phyloP scores from a whole-genome alignment of 2,329 filamentous ascomycete genomes.

The Microascus cirrosus region DNA sequence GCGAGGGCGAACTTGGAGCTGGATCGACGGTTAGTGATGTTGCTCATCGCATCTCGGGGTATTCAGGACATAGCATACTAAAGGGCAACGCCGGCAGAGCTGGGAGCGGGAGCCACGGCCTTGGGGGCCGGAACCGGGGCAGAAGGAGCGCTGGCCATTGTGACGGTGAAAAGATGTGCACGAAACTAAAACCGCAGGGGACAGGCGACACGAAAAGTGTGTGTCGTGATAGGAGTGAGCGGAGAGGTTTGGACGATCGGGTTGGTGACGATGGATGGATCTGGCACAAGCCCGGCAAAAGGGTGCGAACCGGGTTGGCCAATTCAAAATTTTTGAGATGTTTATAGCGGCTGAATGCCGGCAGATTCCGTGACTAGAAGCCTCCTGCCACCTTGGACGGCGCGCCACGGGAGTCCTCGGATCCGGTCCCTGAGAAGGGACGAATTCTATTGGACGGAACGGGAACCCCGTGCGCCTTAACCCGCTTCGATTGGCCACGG shows the following conservation, averaged over 20 bases:
- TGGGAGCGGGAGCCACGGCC: slow-evolving; percentile 1
- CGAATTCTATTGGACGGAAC: not conserved
- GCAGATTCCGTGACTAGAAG: not conserved
- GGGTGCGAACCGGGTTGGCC: not conserved
- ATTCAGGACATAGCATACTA: slow-evolving; percentile 1
- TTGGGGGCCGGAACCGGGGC: not conserved
- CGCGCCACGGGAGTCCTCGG: not conserved
- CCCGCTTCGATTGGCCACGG: not conserved
- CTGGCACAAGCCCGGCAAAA: slow-evolving; percentile 1
- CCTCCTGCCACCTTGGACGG: not conserved
- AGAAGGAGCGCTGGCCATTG: slow-evolving; percentile 1
- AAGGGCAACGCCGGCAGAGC: slow-evolving; percentile 5
- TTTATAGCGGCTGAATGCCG: slow-evolving; percentile 1
- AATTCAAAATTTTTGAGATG: slow-evolving; percentile 1
- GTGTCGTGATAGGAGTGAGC: not conserved
- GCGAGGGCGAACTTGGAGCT: slow-evolving; percentile 87
- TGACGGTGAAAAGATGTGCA: not conserved
- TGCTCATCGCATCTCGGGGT: not conserved
- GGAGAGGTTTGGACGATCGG: not conserved
- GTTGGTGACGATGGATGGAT: not conserved
- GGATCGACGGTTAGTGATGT: not conserved
- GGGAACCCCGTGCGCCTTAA: not conserved
- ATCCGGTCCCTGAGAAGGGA: not conserved
- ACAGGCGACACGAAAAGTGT: not conserved
- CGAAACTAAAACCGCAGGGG: not conserved